Percentiles rank a stretch among this genome's conserved stretches.
phyloP scores from a whole-genome alignment of 208 protist genomes.

The Wallacemonas sp. region DNA sequence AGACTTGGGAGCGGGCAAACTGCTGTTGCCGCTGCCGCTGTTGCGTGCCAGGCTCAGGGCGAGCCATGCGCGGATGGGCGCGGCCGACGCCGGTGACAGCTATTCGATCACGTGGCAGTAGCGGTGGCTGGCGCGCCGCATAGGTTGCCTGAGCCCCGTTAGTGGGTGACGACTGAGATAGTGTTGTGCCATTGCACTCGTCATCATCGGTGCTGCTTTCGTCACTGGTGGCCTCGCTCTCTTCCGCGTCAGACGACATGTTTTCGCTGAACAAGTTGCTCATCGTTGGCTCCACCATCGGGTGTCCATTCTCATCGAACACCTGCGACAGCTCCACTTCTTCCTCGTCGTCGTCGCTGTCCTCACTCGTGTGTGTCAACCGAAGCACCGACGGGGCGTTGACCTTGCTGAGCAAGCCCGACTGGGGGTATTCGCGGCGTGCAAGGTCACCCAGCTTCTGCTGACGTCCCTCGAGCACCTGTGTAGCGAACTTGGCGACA shows the following conservation, averaged over 20 bases:
- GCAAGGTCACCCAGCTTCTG: background rate
- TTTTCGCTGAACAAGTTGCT: background rate
- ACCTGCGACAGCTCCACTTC: background rate
- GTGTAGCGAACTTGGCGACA: background rate
- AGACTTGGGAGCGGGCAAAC: background rate
- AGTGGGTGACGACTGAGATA: too few relatives aligned
- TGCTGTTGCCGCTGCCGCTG: background rate
- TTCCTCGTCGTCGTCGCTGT: background rate
- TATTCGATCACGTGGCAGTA: too few relatives aligned
- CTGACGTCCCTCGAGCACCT: background rate
- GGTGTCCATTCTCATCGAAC: background rate
- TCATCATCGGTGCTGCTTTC: background rate
- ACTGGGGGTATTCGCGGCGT: too few relatives aligned
- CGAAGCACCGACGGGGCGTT: too few relatives aligned
- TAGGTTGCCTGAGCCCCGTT: too few relatives aligned
- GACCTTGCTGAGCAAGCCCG: too few relatives aligned
- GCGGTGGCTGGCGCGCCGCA: too few relatives aligned
- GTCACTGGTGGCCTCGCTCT: background rate
- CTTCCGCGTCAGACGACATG: too few relatives aligned
- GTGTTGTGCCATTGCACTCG: too few relatives aligned
- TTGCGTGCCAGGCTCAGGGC: background rate
- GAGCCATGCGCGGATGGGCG: background rate
- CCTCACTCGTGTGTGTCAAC: too few relatives aligned
- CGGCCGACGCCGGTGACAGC: too few relatives aligned
- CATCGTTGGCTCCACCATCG: background rate